Percentiles rank a stretch among this genome's conserved stretches.
Evolutionary conservation across 345 rosid genomes (phyloP).

Genomic region (Sonneratia caseolaris): DNA sequence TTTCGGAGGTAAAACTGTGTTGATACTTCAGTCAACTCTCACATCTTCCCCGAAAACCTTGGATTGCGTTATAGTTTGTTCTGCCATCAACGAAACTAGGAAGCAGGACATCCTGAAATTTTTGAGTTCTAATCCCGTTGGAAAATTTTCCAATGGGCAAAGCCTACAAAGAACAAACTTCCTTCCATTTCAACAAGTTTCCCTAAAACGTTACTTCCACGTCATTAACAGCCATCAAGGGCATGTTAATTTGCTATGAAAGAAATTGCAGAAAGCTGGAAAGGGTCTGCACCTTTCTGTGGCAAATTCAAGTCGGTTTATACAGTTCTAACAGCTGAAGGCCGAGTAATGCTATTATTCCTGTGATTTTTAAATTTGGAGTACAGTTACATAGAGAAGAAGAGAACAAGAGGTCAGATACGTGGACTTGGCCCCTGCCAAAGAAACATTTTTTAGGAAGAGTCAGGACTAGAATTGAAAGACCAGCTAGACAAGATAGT

Average conservation of each 20-base stretch:
- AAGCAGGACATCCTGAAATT: neutral
- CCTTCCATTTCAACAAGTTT: neutral
- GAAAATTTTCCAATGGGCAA: neutral
- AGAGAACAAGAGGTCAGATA: neutral
- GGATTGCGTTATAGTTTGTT: neutral
- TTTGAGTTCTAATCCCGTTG: neutral
- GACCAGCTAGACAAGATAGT: neutral
- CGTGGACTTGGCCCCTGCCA: neutral
- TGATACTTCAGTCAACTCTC: neutral
- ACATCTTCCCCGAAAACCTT: neutral
- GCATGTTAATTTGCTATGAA: neutral
- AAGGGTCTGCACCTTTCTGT: neutral
- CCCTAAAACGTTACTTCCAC: neutral
- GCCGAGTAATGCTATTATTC: neutral
- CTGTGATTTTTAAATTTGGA: neutral
- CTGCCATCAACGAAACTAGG: neutral
- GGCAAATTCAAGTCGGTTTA: neutral
- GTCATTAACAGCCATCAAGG: neutral
- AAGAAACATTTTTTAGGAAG: conserved; percentile 4
- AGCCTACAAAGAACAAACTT: neutral
- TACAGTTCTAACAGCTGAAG: neutral
- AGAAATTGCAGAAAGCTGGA: neutral
- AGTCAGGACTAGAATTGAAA: conserved; percentile 4
- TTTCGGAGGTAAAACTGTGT: neutral
- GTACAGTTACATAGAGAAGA: neutral